Evolutionary conservation across 1,284 basidiomycete species (phyloP).

Genomic region (Apiotrichum veenhuisii): DNA sequence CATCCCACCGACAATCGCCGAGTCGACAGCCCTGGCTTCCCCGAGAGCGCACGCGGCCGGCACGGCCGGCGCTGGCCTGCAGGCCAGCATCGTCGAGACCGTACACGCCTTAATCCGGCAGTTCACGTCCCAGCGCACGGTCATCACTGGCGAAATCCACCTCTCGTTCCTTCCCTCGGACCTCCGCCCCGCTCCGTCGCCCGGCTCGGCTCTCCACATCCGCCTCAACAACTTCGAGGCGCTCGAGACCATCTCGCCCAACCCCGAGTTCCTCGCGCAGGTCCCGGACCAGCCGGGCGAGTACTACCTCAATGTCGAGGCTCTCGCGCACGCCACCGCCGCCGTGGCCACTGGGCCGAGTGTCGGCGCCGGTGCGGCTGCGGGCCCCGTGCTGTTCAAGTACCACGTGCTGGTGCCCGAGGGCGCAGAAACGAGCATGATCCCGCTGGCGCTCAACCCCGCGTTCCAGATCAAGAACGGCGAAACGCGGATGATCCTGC

Average conservation of each 20-base stretch:
- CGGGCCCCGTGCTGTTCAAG: conserved; percentile 51
- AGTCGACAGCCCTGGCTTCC: neutral
- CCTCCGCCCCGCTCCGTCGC: neutral
- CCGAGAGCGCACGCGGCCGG: neutral
- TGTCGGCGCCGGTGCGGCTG: too few species aligned
- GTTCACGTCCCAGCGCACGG: conserved; percentile 8
- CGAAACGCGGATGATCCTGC: conserved; percentile 54
- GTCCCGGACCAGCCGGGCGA: conserved; percentile 50
- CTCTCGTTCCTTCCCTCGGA: conserved; percentile 4
- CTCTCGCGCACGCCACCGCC: conserved; percentile 33
- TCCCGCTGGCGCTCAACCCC: conserved; percentile 52
- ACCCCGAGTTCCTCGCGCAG: conserved; percentile 52
- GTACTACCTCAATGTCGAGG: conserved; percentile 51
- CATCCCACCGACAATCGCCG: neutral
- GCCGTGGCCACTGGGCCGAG: neutral
- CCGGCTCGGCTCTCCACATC: conserved; percentile 39
- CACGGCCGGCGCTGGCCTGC: conserved; percentile 35
- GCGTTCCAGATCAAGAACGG: conserved; percentile 54
- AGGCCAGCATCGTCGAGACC: conserved; percentile 52
- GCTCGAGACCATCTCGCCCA: conserved; percentile 55
- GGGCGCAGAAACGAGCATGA: conserved; percentile 33
- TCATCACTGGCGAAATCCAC: conserved; percentile 51
- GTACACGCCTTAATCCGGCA: conserved; percentile 52
- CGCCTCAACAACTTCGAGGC: conserved; percentile 52
- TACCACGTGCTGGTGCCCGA: conserved; percentile 53